These are phyloP conservation scores for Ophiocordyceps sinensis DNA, from an alignment of 2,329 filamentous ascomycete genomes.

Conservation along the genomic window DNA sequence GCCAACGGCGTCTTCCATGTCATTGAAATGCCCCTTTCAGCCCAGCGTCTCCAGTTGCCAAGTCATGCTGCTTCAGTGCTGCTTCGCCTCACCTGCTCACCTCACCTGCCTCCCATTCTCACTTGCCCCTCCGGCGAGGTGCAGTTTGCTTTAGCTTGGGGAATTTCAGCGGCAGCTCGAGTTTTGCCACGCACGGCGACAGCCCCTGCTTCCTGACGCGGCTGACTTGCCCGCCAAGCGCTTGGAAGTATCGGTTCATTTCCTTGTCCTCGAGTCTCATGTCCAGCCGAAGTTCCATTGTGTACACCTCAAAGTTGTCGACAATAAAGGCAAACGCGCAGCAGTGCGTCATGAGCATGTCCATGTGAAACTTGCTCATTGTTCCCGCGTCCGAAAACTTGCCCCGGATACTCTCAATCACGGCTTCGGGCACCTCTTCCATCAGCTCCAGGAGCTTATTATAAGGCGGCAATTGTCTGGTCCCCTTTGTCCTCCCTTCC, in stretches of 20 bases:
- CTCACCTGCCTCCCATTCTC: not conserved
- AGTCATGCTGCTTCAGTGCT: too few relatives aligned
- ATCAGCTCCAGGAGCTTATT: constrained; percentile 47
- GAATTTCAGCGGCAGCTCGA: constrained; percentile 70
- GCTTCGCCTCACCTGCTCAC: not conserved
- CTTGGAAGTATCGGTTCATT: constrained; percentile 57
- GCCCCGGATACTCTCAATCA: constrained; percentile 52
- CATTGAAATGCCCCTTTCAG: too few relatives aligned
- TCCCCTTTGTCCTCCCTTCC: constrained; percentile 28
- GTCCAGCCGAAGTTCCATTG: constrained; percentile 55
- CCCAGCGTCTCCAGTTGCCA: too few relatives aligned
- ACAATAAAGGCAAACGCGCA: constrained; percentile 57
- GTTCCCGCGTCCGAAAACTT: constrained; percentile 51
- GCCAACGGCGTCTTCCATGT: too few relatives aligned
- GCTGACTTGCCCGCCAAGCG: constrained; percentile 59
- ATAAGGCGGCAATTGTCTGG: constrained; percentile 38
- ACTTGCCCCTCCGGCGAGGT: constrained; percentile 12
- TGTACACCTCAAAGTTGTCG: constrained; percentile 61
- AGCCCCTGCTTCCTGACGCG: constrained; percentile 45
- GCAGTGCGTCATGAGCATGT: constrained; percentile 60
- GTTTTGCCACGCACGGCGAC: constrained; percentile 43
- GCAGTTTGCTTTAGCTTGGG: constrained; percentile 42
- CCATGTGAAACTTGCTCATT: constrained; percentile 57
- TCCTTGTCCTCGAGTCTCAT: constrained; percentile 56
- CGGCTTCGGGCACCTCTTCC: constrained; percentile 40